Evolutionary conservation across 2,329 filamentous ascomycete species (phyloP).

Genomic region (Beauveria brongniartii): DNA sequence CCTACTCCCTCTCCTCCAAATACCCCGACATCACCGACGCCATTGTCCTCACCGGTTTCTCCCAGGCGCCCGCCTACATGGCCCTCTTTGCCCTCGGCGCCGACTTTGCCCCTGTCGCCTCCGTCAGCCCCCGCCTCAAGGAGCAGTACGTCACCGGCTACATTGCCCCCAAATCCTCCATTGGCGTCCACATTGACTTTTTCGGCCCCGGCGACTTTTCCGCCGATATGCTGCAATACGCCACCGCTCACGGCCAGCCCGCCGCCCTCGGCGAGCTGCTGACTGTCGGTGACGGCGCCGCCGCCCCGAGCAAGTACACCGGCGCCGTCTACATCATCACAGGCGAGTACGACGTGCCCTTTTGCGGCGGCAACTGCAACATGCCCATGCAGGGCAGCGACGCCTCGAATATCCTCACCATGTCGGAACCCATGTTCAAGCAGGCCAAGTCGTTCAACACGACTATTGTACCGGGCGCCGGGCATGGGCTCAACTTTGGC

Average conservation of each 20-base stretch:
- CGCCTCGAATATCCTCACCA: conserved; percentile 34
- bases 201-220: conserved; percentile 48
- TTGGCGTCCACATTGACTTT: conserved; percentile 44
- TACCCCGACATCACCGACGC: conserved; percentile 48
- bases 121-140: conserved; percentile 13
- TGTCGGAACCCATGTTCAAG: conserved; percentile 33
- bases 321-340: conserved; percentile 54
- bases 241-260: conserved; percentile 43
- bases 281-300: conserved; percentile 37
- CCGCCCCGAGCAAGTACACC: conserved; percentile 30
- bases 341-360: conserved; percentile 41
- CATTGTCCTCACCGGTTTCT: conserved; percentile 54
- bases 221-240: conserved; percentile 37
- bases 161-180: conserved; percentile 36
- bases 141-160: conserved; percentile 41
- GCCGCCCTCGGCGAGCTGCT: conserved; percentile 51
- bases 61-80: conserved; percentile 37
- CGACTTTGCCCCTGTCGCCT: conserved; percentile 38
- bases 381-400: conserved; percentile 27
- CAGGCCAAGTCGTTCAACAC: conserved; percentile 41
- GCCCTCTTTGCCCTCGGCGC: conserved; percentile 34
- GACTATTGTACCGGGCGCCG: conserved; percentile 43
- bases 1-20: conserved; percentile 44
- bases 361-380: conserved; percentile 55
- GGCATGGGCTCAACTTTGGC: conserved; percentile 43